These are phyloP conservation scores for Aspergillus fructus DNA, from an alignment of 2,329 filamentous ascomycete species.

Conservation along the genomic window DNA sequence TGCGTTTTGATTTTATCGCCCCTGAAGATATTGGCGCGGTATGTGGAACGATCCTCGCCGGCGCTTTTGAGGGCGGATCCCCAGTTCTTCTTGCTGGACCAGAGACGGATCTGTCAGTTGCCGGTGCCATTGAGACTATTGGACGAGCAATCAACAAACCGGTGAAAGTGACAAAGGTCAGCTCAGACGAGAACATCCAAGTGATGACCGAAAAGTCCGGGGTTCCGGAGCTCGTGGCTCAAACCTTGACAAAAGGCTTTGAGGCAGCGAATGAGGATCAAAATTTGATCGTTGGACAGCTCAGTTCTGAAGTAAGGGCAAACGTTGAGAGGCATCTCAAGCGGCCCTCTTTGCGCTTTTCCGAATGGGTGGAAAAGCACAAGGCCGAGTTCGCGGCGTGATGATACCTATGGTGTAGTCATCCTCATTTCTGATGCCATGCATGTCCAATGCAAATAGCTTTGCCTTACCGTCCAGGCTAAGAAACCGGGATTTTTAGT, in stretches of 20 bases:
- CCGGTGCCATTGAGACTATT: conserved; percentile 12
- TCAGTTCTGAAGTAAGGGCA: conserved; percentile 17
- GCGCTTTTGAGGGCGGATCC: conserved; percentile 27
- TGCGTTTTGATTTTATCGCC: conserved; percentile 41
- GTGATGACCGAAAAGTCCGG: conserved; percentile 11
- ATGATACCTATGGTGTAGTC: neutral
- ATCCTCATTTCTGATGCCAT: neutral
- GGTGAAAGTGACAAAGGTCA: conserved; percentile 5
- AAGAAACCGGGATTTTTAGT: neutral
- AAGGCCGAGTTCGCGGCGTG: conserved; percentile 21
- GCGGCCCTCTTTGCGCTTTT: conserved; percentile 27
- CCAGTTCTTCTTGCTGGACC: conserved; percentile 16
- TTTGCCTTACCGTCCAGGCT: neutral
- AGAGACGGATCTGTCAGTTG: conserved; percentile 2
- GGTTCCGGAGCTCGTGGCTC: conserved; percentile 18
- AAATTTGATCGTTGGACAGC: neutral
- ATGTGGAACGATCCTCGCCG: conserved; percentile 37
- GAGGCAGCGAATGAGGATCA: neutral
- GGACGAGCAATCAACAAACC: conserved; percentile 5
- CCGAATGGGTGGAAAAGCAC: conserved; percentile 37
- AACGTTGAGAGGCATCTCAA: conserved; percentile 37
- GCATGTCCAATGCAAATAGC: neutral
- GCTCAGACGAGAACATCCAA: conserved; percentile 14
- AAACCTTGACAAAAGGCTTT: conserved; percentile 1
- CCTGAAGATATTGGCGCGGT: conserved; percentile 49